These are phyloP conservation scores for Neofusicoccum umdonicola DNA, from an alignment of 2,329 filamentous ascomycete species.

Conservation along the genomic window DNA sequence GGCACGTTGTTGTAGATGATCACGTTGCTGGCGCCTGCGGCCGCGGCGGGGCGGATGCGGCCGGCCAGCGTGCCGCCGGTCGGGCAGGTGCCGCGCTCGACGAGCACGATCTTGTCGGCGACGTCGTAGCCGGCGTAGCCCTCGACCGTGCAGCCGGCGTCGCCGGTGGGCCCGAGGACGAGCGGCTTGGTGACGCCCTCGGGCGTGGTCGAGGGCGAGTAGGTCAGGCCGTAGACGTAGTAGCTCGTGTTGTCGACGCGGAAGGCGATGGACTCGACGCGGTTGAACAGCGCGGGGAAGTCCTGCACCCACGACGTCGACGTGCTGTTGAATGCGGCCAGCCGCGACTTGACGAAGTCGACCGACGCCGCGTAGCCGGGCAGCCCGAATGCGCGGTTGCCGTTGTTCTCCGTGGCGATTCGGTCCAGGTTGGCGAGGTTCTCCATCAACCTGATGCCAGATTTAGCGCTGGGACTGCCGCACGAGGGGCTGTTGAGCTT, in stretches of 20 bases:
- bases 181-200: slow-evolving; percentile 45
- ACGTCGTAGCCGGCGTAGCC: slow-evolving; percentile 35
- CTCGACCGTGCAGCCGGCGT: slow-evolving; percentile 35
- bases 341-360: slow-evolving; percentile 55
- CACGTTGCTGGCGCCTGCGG: slow-evolving; percentile 42
- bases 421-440: slow-evolving; percentile 56
- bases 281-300: slow-evolving; percentile 47
- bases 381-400: slow-evolving; percentile 60
- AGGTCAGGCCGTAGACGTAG: slow-evolving; percentile 45
- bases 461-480: not conserved
- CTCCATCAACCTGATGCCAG: slow-evolving; percentile 46
- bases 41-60: slow-evolving; percentile 39
- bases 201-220: slow-evolving; percentile 48
- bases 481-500: not conserved
- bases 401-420: slow-evolving; percentile 56
- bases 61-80: slow-evolving; percentile 43
- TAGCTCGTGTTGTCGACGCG: slow-evolving; percentile 36
- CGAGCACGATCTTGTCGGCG: slow-evolving; percentile 41
- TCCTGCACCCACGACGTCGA: slow-evolving; percentile 48
- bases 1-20: slow-evolving; percentile 43
- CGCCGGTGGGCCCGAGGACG: slow-evolving; percentile 40
- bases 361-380: slow-evolving; percentile 59
- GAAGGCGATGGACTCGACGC: slow-evolving; percentile 43
- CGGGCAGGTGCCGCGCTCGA: slow-evolving; percentile 42
- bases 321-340: slow-evolving; percentile 40